Base-by-base conservation (phyloP, 306 rosid genomes). In the Biancaea sappan region DNA sequence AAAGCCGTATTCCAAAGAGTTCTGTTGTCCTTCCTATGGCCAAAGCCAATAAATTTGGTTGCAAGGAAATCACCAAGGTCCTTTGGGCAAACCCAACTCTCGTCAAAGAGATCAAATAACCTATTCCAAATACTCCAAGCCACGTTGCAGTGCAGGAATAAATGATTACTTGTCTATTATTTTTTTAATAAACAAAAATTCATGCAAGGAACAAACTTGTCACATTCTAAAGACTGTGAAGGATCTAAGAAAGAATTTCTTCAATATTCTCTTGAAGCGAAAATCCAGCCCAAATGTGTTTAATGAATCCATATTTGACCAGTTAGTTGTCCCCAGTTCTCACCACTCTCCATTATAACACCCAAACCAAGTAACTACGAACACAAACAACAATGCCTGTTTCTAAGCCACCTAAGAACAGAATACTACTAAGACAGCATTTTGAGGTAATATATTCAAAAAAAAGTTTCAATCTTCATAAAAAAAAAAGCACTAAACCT, bases 181-280 rank as follows among this genome's bases (percentile, higher is more conserved):
- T 61, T 66, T 29, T 66, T 38, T 28, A 56, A 69, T 50, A 59
- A 73, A 44, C 52, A 73, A 16, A 56, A 5, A 28, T 14, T 14
- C 7, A 51, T 51, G 22, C 21, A 37, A 8, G 37, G 64, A 73
- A 82, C 40, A 79, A 21, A 26, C 0, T 14, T n/a, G 29, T 60
- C 10, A 59, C 58, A 28, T 4, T n/a, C 18, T 22, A 57, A 28
- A 38, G 61, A 34, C 52, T 40, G 18, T 12, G 47, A 32, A 50
- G 74, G 67, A 31, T 28, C 21, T 13, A 19, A 35, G 13, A 65
- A 66, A 29, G 66, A 74, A 31, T 41, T 12, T 48, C 13, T 50
- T 63, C 53, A 13, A 26, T 54, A 18, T 44, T 50, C 29, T 62
- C 47, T 50, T 28, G 11, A 31, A 31, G 5, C 5, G 31, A 28